A percentile compares a stretch with the other conserved stretches of the same genome.
phyloP scores from a whole-genome alignment of 2,329 filamentous ascomycete species.

The Neonectria magnoliae region DNA sequence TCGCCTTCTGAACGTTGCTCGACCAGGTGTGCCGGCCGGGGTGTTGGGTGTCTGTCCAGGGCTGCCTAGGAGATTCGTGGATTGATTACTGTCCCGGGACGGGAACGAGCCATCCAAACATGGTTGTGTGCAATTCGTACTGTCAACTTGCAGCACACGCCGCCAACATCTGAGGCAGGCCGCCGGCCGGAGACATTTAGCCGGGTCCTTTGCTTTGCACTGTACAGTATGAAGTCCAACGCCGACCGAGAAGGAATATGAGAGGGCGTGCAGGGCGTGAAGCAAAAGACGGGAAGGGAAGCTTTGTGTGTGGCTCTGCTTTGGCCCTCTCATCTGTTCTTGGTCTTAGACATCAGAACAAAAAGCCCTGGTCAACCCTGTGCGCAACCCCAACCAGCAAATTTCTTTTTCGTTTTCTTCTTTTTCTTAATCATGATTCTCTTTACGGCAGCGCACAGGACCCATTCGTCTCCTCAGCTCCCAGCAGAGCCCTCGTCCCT shows the following conservation, averaged over 20 bases:
- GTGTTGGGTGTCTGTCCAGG: slow-evolving; percentile 20
- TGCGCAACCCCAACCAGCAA: slow-evolving; percentile 17
- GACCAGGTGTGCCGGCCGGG: slow-evolving; percentile 31
- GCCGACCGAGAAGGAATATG: slow-evolving; percentile 1
- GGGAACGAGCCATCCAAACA: slow-evolving; percentile 16
- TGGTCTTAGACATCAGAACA: slow-evolving; percentile 7
- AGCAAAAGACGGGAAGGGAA: slow-evolving; percentile 6
- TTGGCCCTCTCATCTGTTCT: slow-evolving; percentile 11
- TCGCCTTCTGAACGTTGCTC: slow-evolving; percentile 23
- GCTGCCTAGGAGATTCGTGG: slow-evolving; percentile 21
- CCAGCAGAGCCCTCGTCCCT: background rate
- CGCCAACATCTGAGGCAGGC: slow-evolving; percentile 22
- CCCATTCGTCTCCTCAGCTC: slow-evolving; percentile 28
- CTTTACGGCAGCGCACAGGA: slow-evolving; percentile 18
- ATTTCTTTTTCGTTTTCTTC: no score
- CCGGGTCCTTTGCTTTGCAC: slow-evolving; percentile 16
- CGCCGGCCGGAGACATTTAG: slow-evolving; percentile 33
- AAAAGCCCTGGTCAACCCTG: slow-evolving; percentile 18
- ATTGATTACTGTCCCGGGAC: slow-evolving; percentile 34
- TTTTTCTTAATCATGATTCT: slow-evolving; percentile 15
- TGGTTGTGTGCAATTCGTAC: slow-evolving; percentile 17
- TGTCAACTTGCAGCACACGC: background rate
- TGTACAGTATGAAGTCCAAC: background rate
- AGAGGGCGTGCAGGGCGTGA: slow-evolving; percentile 19
- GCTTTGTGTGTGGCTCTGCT: slow-evolving; percentile 8